phyloP scores from a whole-genome alignment of 345 rosid species.

The Mangifera indica region DNA sequence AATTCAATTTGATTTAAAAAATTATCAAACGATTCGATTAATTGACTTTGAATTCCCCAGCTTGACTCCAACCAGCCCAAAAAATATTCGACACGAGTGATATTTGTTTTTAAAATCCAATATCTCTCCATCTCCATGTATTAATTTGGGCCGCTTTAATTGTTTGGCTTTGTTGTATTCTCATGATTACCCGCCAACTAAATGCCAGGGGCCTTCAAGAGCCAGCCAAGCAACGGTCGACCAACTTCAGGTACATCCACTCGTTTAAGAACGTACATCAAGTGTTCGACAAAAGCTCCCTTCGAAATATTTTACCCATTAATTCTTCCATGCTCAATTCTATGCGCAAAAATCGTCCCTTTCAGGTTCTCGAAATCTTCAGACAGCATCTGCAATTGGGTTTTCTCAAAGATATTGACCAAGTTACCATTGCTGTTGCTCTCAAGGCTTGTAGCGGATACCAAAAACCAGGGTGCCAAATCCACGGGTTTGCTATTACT shows the following conservation, averaged over 20 bases:
- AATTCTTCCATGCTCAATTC: slow-evolving; percentile 40
- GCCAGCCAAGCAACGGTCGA: neutral
- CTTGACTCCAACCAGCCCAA: too few species aligned
- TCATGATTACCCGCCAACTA: slow-evolving; percentile 5
- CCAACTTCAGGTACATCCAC: neutral
- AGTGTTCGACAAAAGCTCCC: slow-evolving; percentile 36
- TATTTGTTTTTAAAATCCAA: too few species aligned
- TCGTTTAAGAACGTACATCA: slow-evolving; percentile 15
- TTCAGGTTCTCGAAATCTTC: slow-evolving; percentile 41
- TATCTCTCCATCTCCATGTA: neutral
- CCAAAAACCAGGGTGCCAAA: slow-evolving; percentile 51
- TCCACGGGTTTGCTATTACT: slow-evolving; percentile 64
- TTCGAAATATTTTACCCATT: slow-evolving; percentile 23
- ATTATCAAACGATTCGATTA: too few species aligned
- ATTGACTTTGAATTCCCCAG: too few species aligned
- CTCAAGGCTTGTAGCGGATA: slow-evolving; percentile 67
- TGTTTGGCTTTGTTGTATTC: neutral
- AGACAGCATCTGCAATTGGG: slow-evolving; percentile 41
- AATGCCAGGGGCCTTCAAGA: neutral
- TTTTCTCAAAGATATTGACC: slow-evolving; percentile 30
- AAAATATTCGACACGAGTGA: too few species aligned
- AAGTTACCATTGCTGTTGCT: slow-evolving; percentile 55
- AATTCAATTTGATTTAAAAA: too few species aligned
- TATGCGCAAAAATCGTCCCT: slow-evolving; percentile 33
- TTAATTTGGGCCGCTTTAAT: neutral